Percentiles rank a stretch among this genome's conserved stretches.
These are phyloP conservation scores for Drechslerella stenobrocha DNA, from an alignment of 2,329 filamentous ascomycete species.

Conservation along the genomic window DNA sequence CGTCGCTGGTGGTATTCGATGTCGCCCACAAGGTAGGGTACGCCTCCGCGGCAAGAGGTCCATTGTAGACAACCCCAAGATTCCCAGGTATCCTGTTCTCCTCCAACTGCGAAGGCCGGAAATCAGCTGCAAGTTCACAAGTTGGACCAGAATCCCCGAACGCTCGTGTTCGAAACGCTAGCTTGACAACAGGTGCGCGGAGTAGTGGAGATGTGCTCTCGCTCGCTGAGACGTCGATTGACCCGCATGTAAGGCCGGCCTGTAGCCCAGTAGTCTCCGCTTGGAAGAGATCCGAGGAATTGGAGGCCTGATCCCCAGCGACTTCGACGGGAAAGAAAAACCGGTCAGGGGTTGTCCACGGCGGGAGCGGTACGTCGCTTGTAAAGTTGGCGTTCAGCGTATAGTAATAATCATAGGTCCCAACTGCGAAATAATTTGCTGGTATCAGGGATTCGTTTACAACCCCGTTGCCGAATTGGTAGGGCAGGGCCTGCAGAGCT, in stretches of 20 bases:
- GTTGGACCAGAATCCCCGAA: constrained; percentile 14
- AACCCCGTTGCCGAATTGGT: not conserved
- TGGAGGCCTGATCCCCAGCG: constrained; percentile 7
- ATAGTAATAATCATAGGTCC: constrained; percentile 56
- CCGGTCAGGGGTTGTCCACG: constrained; percentile 59
- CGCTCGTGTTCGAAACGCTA: constrained; percentile 2
- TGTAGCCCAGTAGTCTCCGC: constrained; percentile 55
- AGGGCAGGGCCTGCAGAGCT: constrained; percentile 11
- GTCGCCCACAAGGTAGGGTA: constrained; percentile 3
- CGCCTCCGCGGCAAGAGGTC: constrained; percentile 19
- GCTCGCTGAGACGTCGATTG: constrained; percentile 46
- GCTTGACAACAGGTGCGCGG: not conserved
- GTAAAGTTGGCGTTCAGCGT: constrained; percentile 59
- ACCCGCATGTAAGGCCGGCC: constrained; percentile 54
- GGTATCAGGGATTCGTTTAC: constrained; percentile 39
- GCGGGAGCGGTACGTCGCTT: constrained; percentile 57
- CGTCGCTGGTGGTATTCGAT: constrained; percentile 16
- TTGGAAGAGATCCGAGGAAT: constrained; percentile 43
- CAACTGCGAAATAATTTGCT: constrained; percentile 47
- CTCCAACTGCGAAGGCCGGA: not conserved
- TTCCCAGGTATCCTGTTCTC: not conserved
- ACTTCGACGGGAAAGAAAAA: constrained; percentile 60
- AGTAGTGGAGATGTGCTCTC: not conserved
- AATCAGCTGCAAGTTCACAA: constrained; percentile 18
- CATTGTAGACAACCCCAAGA: constrained; percentile 6